Percentiles rank a stretch among this genome's conserved stretches.
phyloP scores from a whole-genome alignment of 2,329 filamentous ascomycete genomes.

The Rhynchosporium graminicola region DNA sequence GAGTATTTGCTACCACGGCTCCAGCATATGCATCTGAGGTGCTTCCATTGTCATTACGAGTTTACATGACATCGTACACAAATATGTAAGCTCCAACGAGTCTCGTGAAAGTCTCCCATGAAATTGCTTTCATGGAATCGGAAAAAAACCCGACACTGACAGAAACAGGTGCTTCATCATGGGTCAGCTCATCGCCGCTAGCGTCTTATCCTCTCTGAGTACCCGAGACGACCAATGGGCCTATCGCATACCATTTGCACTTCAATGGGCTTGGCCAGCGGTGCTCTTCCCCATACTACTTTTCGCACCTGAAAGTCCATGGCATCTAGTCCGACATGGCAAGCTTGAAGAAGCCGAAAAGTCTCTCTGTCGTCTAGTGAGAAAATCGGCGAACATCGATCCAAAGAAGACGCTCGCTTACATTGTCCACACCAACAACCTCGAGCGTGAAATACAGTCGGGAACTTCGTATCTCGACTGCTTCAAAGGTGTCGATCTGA shows the following conservation, averaged over 20 bases:
- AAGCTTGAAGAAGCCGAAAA: conserved; percentile 48
- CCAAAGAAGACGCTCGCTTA: conserved; percentile 43
- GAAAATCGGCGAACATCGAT: conserved; percentile 18
- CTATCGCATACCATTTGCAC: conserved; percentile 45
- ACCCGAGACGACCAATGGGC: conserved; percentile 40
- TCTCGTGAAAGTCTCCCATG: not conserved
- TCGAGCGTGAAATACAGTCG: conserved; percentile 47
- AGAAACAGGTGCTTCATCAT: conserved; percentile 48
- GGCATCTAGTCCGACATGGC: conserved; percentile 50
- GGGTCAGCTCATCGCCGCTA: conserved; percentile 49
- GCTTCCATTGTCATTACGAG: conserved; percentile 45
- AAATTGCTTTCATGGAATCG: no score
- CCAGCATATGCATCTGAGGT: conserved; percentile 50
- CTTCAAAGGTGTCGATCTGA: conserved; percentile 47
- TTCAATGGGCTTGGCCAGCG: conserved; percentile 49
- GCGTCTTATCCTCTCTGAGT: conserved; percentile 47
- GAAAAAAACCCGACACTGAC: not conserved
- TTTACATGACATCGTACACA: conserved; percentile 47
- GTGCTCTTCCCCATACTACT: conserved; percentile 47
- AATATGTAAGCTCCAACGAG: conserved; percentile 40
- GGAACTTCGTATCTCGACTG: conserved; percentile 51
- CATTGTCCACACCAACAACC: conserved; percentile 55
- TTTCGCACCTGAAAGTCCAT: conserved; percentile 50
- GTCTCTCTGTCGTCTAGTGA: conserved; percentile 43
- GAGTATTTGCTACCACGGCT: conserved; percentile 48